Conservation (phyloP, 345 rosid genomes). For the Cardamine chenopodiifolia region DNA sequence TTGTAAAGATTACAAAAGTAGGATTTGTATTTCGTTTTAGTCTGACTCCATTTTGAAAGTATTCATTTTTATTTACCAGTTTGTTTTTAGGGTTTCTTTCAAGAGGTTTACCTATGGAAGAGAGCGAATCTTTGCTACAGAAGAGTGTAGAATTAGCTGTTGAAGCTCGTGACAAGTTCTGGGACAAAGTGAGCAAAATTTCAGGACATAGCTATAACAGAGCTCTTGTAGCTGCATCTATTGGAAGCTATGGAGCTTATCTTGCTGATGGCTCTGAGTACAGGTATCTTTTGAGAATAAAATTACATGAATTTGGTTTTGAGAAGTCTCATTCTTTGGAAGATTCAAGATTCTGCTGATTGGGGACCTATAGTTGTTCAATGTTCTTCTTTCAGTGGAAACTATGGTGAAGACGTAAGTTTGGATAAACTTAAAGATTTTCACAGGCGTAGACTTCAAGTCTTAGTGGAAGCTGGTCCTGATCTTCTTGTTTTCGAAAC, state of each 20-base stretch:
- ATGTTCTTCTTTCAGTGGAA: slow-evolving; percentile 54
- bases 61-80: background rate
- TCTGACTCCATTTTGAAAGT: background rate
- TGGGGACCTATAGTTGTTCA: background rate
- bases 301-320: background rate
- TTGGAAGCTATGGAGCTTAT: slow-evolving; percentile 95
- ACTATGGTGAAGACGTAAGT: slow-evolving; percentile 60
- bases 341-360: background rate
- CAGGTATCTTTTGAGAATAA: slow-evolving; percentile 60
- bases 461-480: slow-evolving; percentile 77
- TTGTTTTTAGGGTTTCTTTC: slow-evolving; percentile 60
- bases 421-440: slow-evolving; percentile 82
- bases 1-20: background rate
- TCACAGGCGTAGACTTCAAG: slow-evolving; percentile 79
- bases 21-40: background rate
- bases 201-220: slow-evolving; percentile 59
- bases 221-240: slow-evolving; percentile 87
- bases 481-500: slow-evolving; percentile 94
- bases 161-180: slow-evolving; percentile 84
- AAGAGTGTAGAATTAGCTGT: slow-evolving; percentile 76
- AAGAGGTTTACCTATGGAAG: slow-evolving; percentile 70
- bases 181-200: slow-evolving; percentile 53
- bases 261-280: slow-evolving; percentile 97
- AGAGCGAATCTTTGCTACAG: slow-evolving; percentile 62
- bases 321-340: background rate